Conservation (phyloP, 1,284 basidiomycete genomes). For the Puccinia hordei region DNA sequence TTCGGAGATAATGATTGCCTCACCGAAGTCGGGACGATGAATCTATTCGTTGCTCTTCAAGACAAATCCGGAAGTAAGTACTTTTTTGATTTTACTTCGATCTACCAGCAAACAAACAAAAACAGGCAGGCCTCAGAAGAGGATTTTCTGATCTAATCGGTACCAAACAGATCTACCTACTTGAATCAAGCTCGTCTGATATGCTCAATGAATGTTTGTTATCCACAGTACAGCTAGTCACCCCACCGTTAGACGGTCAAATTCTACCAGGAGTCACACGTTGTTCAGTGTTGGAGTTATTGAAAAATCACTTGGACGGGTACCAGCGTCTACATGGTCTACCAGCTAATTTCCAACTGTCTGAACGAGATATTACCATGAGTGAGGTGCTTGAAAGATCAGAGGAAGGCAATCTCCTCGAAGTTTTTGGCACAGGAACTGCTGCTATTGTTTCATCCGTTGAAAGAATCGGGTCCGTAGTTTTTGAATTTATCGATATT, state of each 20-base stretch:
- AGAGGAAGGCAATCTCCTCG: slow-evolving; percentile 72
- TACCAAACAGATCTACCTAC: neutral
- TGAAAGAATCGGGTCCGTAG: slow-evolving; percentile 27
- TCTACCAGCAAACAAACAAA: neutral
- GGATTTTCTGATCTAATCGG: no score
- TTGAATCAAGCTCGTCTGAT: neutral
- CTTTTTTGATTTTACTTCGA: slow-evolving; percentile 53
- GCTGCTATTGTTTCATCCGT: slow-evolving; percentile 66
- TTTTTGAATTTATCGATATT: neutral
- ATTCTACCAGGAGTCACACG: slow-evolving; percentile 95
- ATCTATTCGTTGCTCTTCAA: slow-evolving; percentile 84
- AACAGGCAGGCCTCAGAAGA: neutral
- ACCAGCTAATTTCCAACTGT: slow-evolving; percentile 70
- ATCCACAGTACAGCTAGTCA: slow-evolving; percentile 73
- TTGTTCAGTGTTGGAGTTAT: slow-evolving; percentile 82
- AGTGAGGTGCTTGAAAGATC: slow-evolving; percentile 77
- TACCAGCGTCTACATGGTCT: slow-evolving; percentile 67
- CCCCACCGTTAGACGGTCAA: slow-evolving; percentile 89
- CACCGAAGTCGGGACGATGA: slow-evolving; percentile 78
- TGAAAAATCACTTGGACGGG: slow-evolving; percentile 70
- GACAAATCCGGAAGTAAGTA: slow-evolving; percentile 70
- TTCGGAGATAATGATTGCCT: slow-evolving; percentile 81
- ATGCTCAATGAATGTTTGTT: neutral
- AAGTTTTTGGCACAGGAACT: slow-evolving; percentile 92
- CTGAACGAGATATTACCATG: slow-evolving; percentile 87